These are phyloP conservation scores for Cordyceps javanica DNA, from an alignment of 2,329 filamentous ascomycete species.

Conservation along the genomic window DNA sequence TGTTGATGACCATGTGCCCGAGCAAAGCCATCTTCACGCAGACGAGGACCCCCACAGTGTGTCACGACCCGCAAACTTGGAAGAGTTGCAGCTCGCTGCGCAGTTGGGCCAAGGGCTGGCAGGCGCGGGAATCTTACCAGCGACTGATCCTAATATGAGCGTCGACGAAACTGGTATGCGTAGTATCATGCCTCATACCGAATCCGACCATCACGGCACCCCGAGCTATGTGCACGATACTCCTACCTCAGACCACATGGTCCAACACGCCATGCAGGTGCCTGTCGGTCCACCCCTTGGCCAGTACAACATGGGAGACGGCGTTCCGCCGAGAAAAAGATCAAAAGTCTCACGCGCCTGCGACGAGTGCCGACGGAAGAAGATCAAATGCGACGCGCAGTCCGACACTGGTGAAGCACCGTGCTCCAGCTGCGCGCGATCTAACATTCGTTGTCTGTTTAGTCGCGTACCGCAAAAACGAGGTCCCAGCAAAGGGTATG, in stretches of 20 bases:
- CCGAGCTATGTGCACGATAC: slow-evolving; percentile 33
- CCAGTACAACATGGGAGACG: slow-evolving; percentile 44
- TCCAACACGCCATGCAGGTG: slow-evolving; percentile 31
- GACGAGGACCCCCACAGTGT: slow-evolving; percentile 35
- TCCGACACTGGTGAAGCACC: slow-evolving; percentile 66
- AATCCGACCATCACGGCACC: slow-evolving; percentile 30
- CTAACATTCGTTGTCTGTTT: slow-evolving; percentile 73
- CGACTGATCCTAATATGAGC: slow-evolving; percentile 38
- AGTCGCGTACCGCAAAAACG: slow-evolving; percentile 83
- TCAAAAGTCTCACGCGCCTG: slow-evolving; percentile 85
- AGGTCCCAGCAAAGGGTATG: slow-evolving; percentile 80
- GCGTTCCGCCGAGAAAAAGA: slow-evolving; percentile 64
- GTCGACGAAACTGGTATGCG: slow-evolving; percentile 38
- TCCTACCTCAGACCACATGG: slow-evolving; percentile 30
- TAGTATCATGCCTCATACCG: slow-evolving; percentile 38
- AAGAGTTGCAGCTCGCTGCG: slow-evolving; percentile 53
- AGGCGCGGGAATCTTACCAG: slow-evolving; percentile 40
- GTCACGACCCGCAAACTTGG: slow-evolving; percentile 39
- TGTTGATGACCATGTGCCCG: slow-evolving; percentile 9
- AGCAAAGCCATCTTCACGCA: slow-evolving; percentile 23
- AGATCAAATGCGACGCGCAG: slow-evolving; percentile 80
- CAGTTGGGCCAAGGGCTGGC: slow-evolving; percentile 51
- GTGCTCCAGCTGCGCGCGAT: slow-evolving; percentile 76
- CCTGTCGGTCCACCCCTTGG: slow-evolving; percentile 27
- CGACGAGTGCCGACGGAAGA: slow-evolving; percentile 83